Evolutionary conservation across 2,329 filamentous ascomycete genomes (phyloP).

Genomic region (Elsinoe perseae): DNA sequence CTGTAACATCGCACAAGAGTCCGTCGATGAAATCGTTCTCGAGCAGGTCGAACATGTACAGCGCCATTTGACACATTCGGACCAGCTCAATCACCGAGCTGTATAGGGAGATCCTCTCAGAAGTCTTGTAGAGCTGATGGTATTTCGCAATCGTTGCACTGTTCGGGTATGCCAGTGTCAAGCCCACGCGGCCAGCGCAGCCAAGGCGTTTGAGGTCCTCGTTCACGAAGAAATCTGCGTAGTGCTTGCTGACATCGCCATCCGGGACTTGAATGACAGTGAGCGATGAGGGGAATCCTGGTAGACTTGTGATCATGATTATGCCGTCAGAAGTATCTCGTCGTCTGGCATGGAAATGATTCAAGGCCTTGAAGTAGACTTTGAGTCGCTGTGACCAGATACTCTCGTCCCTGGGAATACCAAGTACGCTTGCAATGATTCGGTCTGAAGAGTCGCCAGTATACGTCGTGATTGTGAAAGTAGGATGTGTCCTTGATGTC

Average conservation of each 20-base stretch:
- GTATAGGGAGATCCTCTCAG: conserved; percentile 70
- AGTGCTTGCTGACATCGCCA: conserved; percentile 72
- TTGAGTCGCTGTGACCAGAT: conserved; percentile 72
- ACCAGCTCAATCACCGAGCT: conserved; percentile 79
- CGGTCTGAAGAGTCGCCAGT: conserved; percentile 76
- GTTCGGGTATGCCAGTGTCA: conserved; percentile 71
- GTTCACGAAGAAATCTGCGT: conserved; percentile 83
- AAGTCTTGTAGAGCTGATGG: conserved; percentile 79
- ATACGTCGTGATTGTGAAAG: conserved; percentile 85
- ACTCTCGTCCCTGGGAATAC: conserved; percentile 70
- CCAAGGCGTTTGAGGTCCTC: conserved; percentile 87
- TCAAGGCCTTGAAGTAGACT: conserved; percentile 78
- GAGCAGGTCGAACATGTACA: conserved; percentile 80
- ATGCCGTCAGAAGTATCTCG: conserved; percentile 76
- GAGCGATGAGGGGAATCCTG: conserved; percentile 81
- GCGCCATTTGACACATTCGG: conserved; percentile 80
- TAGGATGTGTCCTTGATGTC: conserved; percentile 82
- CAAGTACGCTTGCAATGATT: conserved; percentile 71
- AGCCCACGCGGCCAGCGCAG: conserved; percentile 80
- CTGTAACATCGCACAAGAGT: conserved; percentile 84
- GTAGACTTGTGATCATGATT: conserved; percentile 89
- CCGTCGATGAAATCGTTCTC: conserved; percentile 88
- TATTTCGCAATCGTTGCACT: conserved; percentile 85
- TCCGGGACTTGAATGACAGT: conserved; percentile 87
- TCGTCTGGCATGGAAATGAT: conserved; percentile 74